phyloP scores from a whole-genome alignment of 139 green algal species.

The Limnomonas spitsbergensis region DNA sequence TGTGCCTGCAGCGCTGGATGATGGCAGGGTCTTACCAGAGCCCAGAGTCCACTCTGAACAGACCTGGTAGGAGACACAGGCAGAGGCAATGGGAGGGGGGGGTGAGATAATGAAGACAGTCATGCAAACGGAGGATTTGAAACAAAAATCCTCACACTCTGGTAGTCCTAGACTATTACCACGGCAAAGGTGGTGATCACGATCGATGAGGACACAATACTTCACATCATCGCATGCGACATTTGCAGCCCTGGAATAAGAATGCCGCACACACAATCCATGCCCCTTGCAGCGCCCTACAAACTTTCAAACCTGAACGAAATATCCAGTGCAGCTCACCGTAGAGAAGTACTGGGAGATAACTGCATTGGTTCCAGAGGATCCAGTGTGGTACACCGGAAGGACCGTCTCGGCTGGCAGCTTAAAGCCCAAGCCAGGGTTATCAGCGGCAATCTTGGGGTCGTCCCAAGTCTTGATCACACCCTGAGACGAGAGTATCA shows the following conservation, averaged over 20 bases:
- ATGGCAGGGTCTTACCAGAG: conserved; percentile 21
- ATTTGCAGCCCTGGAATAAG: not conserved
- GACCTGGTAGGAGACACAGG: not conserved
- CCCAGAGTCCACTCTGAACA: conserved; percentile 31
- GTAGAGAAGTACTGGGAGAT: conserved; percentile 25
- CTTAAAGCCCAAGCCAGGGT: not conserved
- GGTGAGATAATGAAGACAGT: not conserved
- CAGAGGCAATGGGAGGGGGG: too few species aligned
- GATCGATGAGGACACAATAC: too few species aligned
- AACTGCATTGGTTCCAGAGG: conserved; percentile 24
- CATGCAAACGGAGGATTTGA: not conserved
- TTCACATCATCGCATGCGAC: too few species aligned
- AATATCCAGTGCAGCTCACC: not conserved
- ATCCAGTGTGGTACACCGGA: conserved; percentile 16
- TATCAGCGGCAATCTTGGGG: conserved; percentile 23
- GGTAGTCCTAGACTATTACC: too few species aligned
- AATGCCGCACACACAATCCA: not conserved
- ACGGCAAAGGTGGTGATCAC: too few species aligned
- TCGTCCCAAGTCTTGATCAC: conserved; percentile 25
- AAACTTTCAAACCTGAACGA: not conserved
- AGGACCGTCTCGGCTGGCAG: conserved; percentile 18
- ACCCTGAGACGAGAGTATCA: conserved; percentile 9
- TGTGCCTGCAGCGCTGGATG: conserved; percentile 16
- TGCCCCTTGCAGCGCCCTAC: not conserved
- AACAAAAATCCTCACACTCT: not conserved